phyloP scores from a whole-genome alignment of 2,329 filamentous ascomycete species.

The Neocucurbitaria cava region DNA sequence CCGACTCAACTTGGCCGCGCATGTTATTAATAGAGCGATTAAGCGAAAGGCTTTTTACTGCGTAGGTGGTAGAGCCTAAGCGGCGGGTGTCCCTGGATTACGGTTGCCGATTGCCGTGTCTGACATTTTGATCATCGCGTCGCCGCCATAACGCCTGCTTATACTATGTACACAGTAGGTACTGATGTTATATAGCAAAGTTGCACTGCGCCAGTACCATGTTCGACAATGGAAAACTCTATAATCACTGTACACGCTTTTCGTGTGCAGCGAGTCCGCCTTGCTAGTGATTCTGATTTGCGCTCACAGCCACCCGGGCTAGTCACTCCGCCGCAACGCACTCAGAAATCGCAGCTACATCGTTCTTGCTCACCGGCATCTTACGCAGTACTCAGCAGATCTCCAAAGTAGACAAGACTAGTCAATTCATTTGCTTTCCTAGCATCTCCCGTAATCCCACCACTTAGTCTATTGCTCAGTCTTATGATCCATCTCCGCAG shows the following conservation, averaged over 20 bases:
- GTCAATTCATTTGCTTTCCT: not conserved
- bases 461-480: not conserved
- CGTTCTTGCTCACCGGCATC: not conserved
- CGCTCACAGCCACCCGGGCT: constrained; percentile 4
- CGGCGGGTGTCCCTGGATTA: not conserved
- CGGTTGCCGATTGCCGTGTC: not conserved
- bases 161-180: too few species aligned
- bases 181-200: too few species aligned
- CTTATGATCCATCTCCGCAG: too few species aligned
- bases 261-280: not conserved
- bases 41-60: not conserved
- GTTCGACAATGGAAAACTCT: not conserved
- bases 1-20: not conserved
- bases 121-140: not conserved
- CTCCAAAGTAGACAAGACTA: not conserved
- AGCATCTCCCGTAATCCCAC: not conserved
- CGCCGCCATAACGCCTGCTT: not conserved
- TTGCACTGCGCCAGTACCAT: too few species aligned
- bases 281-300: not conserved
- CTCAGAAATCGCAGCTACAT: not conserved
- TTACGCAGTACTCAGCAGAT: not conserved
- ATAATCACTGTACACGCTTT: not conserved
- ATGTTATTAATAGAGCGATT: not conserved
- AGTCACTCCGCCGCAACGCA: not conserved
- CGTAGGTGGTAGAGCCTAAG: not conserved